Evolutionary conservation across 495 filamentous ascomycete genomes (phyloP).

Genomic region (Annulohypoxylon bovei): DNA sequence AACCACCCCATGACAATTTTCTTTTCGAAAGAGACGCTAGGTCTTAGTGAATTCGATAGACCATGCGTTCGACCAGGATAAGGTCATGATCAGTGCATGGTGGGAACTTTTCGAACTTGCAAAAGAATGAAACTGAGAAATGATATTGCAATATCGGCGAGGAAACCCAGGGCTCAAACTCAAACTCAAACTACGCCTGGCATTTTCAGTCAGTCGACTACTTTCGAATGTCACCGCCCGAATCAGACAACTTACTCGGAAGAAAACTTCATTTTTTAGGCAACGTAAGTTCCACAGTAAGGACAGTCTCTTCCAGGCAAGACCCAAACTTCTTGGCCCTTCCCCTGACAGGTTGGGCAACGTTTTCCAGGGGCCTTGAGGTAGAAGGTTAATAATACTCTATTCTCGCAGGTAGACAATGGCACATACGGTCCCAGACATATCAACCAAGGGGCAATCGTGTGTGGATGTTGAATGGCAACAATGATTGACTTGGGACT

Average conservation of each 20-base stretch:
- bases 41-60: conserved; percentile 41
- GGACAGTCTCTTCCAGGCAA: conserved; percentile 57
- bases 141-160: conserved; percentile 14
- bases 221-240: background rate
- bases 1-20: conserved; percentile 32
- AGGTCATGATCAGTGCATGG: conserved; percentile 22
- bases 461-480: conserved; percentile 19
- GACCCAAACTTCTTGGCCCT: conserved; percentile 62
- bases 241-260: conserved; percentile 19
- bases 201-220: conserved; percentile 18
- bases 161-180: background rate
- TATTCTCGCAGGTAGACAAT: conserved; percentile 14
- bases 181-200: conserved; percentile 8
- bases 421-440: conserved; percentile 39
- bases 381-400: conserved; percentile 6
- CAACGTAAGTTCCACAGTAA: conserved; percentile 54
- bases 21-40: conserved; percentile 38
- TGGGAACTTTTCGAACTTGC: conserved; percentile 22
- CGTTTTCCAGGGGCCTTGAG: conserved; percentile 36
- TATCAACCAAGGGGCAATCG: conserved; percentile 30
- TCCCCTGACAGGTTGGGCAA: conserved; percentile 51
- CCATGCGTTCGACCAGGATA: conserved; percentile 28
- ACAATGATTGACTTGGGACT: conserved; percentile 14
- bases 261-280: conserved; percentile 13
- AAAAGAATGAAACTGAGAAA: conserved; percentile 35